Conservation (phyloP, 257 asterid species). For the Agastache rugosa region DNA sequence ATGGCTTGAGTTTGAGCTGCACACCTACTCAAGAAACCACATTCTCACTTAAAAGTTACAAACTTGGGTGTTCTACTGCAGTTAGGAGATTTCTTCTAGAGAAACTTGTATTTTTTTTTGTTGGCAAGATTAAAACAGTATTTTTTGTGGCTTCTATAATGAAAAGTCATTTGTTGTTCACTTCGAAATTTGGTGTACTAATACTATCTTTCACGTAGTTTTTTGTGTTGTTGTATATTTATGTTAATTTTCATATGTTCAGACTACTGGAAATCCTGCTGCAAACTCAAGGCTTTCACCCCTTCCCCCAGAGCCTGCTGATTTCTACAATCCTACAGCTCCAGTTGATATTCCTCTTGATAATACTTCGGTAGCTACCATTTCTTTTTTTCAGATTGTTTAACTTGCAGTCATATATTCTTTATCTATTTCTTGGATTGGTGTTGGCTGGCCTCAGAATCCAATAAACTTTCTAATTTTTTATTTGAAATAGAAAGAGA, state of each 20-base stretch:
- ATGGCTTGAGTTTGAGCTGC: background rate
- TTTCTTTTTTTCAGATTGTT: constrained; percentile 22
- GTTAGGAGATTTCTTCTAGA: constrained; percentile 5
- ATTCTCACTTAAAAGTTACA: background rate
- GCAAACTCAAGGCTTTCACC: constrained; percentile 91
- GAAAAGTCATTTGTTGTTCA: background rate
- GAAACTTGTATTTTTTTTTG: background rate
- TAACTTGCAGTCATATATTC: constrained; percentile 6
- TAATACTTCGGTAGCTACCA: constrained; percentile 59
- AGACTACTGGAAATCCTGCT: constrained; percentile 70
- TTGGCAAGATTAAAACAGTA: background rate
- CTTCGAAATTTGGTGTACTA: constrained; percentile 19
- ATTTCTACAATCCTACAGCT: constrained; percentile 84
- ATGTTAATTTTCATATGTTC: constrained; percentile 31
- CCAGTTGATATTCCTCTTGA: constrained; percentile 87
- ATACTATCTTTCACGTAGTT: background rate
- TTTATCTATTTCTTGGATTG: constrained; percentile 1
- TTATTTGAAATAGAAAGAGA: constrained; percentile 91
- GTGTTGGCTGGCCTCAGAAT: constrained; percentile 35
- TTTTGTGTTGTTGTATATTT: background rate
- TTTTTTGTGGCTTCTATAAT: background rate
- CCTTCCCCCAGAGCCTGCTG: constrained; percentile 99
- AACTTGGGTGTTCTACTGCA: background rate
- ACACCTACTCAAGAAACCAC: background rate
- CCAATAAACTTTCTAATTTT: constrained; percentile 30